phyloP scores from a whole-genome alignment of 2,329 filamentous ascomycete genomes.

The Dothistroma pini region DNA sequence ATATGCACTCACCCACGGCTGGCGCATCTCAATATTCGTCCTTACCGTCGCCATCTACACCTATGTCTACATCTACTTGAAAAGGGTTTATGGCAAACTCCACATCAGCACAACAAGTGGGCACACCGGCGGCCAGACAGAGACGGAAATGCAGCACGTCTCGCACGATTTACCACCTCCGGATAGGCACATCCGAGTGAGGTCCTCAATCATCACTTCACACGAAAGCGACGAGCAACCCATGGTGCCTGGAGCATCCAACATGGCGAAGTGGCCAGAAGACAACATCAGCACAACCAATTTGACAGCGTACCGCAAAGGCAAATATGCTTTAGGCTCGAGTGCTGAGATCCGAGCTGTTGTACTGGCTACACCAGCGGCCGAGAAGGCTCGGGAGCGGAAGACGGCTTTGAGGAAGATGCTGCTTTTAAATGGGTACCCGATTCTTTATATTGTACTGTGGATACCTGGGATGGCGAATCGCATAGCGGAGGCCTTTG shows the following conservation, averaged over 20 bases:
- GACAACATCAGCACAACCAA: neutral
- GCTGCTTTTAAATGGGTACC: slow-evolving; percentile 36
- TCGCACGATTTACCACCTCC: neutral
- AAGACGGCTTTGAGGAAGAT: slow-evolving; percentile 25
- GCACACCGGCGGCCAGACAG: neutral
- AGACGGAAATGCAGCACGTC: neutral
- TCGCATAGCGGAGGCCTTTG: slow-evolving; percentile 18
- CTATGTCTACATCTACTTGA: slow-evolving; percentile 42
- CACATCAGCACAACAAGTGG: neutral
- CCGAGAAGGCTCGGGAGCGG: slow-evolving; percentile 5
- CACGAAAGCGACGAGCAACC: neutral
- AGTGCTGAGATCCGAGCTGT: neutral
- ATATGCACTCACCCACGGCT: slow-evolving; percentile 46
- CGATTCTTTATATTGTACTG: slow-evolving; percentile 34
- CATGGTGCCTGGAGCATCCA: neutral
- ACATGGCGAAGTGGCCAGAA: neutral
- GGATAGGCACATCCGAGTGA: neutral
- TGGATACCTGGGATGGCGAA: slow-evolving; percentile 35
- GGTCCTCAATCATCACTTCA: neutral
- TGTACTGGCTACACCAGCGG: neutral
- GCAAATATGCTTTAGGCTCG: neutral
- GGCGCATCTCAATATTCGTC: slow-evolving; percentile 45
- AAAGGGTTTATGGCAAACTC: slow-evolving; percentile 13
- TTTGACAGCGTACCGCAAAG: neutral
- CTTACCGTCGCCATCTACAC: slow-evolving; percentile 42